Conservation (phyloP, 257 asterid genomes). For the Ehretia macrophylla region DNA sequence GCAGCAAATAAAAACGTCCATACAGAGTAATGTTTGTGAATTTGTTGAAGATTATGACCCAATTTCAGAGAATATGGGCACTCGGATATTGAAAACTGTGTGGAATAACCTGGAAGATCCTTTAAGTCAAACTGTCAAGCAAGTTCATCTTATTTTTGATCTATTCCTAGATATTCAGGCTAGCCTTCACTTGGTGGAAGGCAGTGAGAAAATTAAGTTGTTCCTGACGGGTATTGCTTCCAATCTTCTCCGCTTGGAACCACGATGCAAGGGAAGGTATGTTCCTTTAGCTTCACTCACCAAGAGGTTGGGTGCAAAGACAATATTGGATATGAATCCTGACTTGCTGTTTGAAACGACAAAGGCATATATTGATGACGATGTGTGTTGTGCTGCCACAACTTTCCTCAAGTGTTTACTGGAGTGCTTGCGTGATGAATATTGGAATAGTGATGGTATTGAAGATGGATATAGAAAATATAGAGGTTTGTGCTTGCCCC, state of each 20-base stretch:
- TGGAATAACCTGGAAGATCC: conserved; percentile 99
- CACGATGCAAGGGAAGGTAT: conserved; percentile 95
- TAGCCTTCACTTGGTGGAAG: conserved; percentile 56
- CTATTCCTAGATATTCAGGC: conserved; percentile 80
- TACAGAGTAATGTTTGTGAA: conserved; percentile 34
- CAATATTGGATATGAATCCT: conserved; percentile 64
- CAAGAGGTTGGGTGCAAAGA: conserved; percentile 79
- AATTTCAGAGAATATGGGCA: conserved; percentile 67
- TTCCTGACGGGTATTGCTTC: conserved; percentile 66
- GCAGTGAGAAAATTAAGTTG: conserved; percentile 53
- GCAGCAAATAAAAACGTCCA: conserved; percentile 85
- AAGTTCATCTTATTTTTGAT: conserved; percentile 90
- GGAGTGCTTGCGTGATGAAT: conserved; percentile 85
- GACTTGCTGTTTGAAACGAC: conserved; percentile 63
- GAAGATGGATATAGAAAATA: conserved; percentile 62
- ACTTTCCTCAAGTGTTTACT: conserved; percentile 85
- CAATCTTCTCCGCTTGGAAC: conserved; percentile 77
- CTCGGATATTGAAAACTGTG: conserved; percentile 65
- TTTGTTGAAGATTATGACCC: conserved; percentile 39
- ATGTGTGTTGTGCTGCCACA: conserved; percentile 89
- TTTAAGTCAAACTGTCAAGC: conserved; percentile 92
- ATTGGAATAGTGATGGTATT: conserved; percentile 80
- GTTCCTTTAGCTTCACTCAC: conserved; percentile 80
- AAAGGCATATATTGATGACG: conserved; percentile 80
- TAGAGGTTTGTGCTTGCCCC: conserved; percentile 69